Conservation (phyloP, 768 basidiomycete species). For the Tricholoma sp. region DNA sequence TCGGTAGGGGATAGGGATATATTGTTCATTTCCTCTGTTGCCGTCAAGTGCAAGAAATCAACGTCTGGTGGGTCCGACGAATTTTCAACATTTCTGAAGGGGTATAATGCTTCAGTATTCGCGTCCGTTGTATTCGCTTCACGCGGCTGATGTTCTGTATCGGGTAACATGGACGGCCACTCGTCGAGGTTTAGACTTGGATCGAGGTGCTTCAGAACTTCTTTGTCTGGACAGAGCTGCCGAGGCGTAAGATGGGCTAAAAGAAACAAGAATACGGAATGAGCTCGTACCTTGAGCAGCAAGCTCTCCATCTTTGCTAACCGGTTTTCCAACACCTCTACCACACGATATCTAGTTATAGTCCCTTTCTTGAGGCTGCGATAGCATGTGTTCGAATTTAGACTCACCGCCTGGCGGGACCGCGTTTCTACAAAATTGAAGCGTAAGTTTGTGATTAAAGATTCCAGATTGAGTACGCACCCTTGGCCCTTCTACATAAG, state of each 20-base stretch:
- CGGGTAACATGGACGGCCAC: neutral
- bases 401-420: slow-evolving; percentile 36
- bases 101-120: slow-evolving; percentile 30
- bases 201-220: slow-evolving; percentile 53
- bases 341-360: slow-evolving; percentile 33
- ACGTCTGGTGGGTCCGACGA: slow-evolving; percentile 27
- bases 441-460: neutral
- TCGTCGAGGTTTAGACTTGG: slow-evolving; percentile 14
- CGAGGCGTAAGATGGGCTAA: neutral
- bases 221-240: slow-evolving; percentile 62
- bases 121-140: slow-evolving; percentile 17
- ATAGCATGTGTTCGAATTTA: neutral
- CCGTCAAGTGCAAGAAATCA: slow-evolving; percentile 25
- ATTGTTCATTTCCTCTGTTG: slow-evolving; percentile 31
- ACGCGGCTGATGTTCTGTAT: neutral
- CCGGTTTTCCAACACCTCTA: slow-evolving; percentile 55
- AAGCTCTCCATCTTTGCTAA: slow-evolving; percentile 59
- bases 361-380: neutral
- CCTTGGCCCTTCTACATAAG: slow-evolving; percentile 66
- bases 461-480: slow-evolving; percentile 27
- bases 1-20: slow-evolving; percentile 31
- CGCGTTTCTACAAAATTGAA: slow-evolving; percentile 43
- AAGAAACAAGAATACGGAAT: neutral
- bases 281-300: slow-evolving; percentile 29
- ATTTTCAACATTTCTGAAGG: slow-evolving; percentile 11